Evolutionary conservation across 768 basidiomycete genomes (phyloP), one percentile per base, ranked within the genome.

Genomic region (Amanita brunnescens): DNA sequence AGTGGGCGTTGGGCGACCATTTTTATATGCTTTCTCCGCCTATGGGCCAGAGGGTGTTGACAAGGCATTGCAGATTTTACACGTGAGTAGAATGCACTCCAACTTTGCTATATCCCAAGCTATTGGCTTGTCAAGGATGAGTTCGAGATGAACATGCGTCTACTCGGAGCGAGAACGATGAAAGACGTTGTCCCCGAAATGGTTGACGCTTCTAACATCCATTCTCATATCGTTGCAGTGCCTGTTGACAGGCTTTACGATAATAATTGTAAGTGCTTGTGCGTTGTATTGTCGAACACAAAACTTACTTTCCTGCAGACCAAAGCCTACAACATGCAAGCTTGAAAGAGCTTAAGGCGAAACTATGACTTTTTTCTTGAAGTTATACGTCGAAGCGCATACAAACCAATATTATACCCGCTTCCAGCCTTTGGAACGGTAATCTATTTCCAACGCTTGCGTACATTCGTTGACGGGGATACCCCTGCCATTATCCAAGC

Each of bases 101-200:
- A 10, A 30, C 13, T 48, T 41, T 23, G 29, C 5, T 1, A 48
- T 29, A 16, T 18, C 20, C 12, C 23, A 54, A 39, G 38, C 41
- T 44, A 23, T 37, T 26, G 20, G 16, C n/a, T n/a, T 12, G 6
- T 54, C 7, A 61, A 97, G 91, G 91, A 94, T 58, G 95, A 99
- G 66, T 91, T 99, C 59, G 91, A 94, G 72, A 97, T 98, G 95
- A 93, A 95, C 67, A 78, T 97, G 79, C 85, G 94, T 13, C 73
- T 98, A 1, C 67, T 99, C 24, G 95, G 95, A 6, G 93, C 93
- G 0, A 80, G 75, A 3, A 86, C 78, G 0, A 64, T 98, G 39
- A 76, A 75, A 48, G 91, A 97, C 30, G 70, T 98, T 51, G 80
- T 82, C 0, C 89, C 87, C 0, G 79, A 81, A 39, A 94, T 98